Base-by-base conservation (phyloP, 768 basidiomycete species). In the Rhodotorula sphaerocarpa region DNA sequence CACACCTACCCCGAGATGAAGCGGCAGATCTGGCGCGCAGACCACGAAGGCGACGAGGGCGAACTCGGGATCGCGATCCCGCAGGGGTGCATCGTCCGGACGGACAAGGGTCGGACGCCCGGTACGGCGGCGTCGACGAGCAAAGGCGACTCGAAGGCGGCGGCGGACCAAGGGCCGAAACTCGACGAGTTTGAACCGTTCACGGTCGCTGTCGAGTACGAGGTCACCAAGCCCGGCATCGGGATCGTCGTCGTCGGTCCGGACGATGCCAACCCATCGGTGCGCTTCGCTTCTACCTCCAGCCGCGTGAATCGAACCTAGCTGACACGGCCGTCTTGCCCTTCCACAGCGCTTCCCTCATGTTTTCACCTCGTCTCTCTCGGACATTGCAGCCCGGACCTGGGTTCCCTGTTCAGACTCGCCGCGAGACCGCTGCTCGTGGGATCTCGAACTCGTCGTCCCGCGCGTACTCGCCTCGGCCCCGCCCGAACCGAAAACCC, bases 381-480 rank as follows among this genome's bases (percentile, higher is more conserved):
- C 85, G 12, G 85, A 90, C 10, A 89, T 92, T 73, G 81, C 89
- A 23, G 91, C 93, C n/a, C 80, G 95, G 72, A 91, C 89, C 71
- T 99, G 95, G 95, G 85, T 96, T n/a, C 95, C 95, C 20, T 99
- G 95, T 71, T 76, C 96, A 25, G 95, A 99, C 75, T 88, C 83
- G 70, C 76, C 90, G 27, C 93, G 90, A 88, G 92, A 95, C 75
- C 86, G 89, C 71, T 95, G 88, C 70, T 92, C 93, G 11, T 99
- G 95, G 95, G 95, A 99, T 72, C 86, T 97, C 60, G 90, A 96
- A 75, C 89, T 95, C 74, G 83, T 95, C 54, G 92, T 95, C 39
- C 91, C 92, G 53, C 67, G 75, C 33, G 66, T 70, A 34, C 66
- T 72, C 30, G 44, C 61, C 21, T 54, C 58, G 7, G 57, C 60